Evolutionary conservation across 2,329 filamentous ascomycete species (phyloP).

Genomic region (Colletotrichum euphorbiae): DNA sequence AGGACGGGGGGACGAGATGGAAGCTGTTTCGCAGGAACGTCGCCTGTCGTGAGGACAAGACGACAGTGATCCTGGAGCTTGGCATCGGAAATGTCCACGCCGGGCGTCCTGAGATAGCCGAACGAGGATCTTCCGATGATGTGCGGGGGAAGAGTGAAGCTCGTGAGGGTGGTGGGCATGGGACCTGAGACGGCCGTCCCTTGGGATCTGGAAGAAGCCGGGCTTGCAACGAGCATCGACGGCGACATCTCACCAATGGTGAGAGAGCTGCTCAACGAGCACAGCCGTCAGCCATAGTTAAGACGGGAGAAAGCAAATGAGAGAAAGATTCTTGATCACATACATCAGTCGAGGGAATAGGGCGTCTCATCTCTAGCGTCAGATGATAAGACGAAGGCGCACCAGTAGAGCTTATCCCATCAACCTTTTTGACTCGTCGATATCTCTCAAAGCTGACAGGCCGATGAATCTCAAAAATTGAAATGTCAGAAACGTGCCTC

Average conservation of each 20-base stretch:
- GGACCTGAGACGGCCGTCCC: slow-evolving; percentile 39
- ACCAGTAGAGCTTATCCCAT: slow-evolving; percentile 6
- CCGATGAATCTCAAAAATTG: slow-evolving; percentile 9
- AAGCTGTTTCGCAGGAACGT: slow-evolving; percentile 27
- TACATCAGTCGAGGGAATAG: slow-evolving; percentile 24
- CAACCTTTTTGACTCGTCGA: not conserved
- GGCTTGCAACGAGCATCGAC: slow-evolving; percentile 40
- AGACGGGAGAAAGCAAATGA: not conserved
- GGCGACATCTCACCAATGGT: slow-evolving; percentile 36
- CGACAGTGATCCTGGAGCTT: slow-evolving; percentile 40
- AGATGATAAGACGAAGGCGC: slow-evolving; percentile 34
- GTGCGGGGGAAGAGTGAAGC: slow-evolving; percentile 32
- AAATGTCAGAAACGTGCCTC: slow-evolving; percentile 32
- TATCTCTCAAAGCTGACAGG: slow-evolving; percentile 2
- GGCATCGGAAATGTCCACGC: slow-evolving; percentile 41
- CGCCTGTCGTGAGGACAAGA: slow-evolving; percentile 10
- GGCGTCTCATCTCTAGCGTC: slow-evolving; percentile 34
- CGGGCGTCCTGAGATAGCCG: slow-evolving; percentile 41
- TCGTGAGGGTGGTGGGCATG: slow-evolving; percentile 41
- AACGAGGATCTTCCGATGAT: slow-evolving; percentile 39
- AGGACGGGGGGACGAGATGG: slow-evolving; percentile 37
- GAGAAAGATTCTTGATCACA: not conserved
- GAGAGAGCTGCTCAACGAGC: slow-evolving; percentile 2
- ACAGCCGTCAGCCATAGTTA: slow-evolving; percentile 4
- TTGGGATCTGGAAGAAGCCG: slow-evolving; percentile 35